phyloP scores from a whole-genome alignment of 768 basidiomycete species.

The Sporobolomyces phaffii region DNA sequence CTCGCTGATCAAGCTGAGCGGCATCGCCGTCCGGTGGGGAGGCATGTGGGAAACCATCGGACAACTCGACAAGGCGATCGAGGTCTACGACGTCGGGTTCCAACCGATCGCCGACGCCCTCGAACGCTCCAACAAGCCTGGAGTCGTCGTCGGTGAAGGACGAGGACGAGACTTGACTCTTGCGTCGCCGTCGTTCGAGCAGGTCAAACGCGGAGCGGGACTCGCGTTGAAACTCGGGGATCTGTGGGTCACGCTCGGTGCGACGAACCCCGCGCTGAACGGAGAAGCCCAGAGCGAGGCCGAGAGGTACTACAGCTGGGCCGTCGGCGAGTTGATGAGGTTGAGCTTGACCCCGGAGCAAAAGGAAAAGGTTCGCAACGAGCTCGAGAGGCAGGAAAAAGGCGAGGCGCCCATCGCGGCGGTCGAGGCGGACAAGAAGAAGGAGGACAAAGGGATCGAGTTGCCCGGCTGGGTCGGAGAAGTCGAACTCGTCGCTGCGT shows the following conservation, averaged over 20 bases:
- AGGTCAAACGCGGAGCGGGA: constrained; percentile 12
- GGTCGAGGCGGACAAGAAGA: not conserved
- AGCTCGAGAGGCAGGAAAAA: not conserved
- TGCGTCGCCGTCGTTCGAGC: not conserved
- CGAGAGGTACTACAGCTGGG: constrained; percentile 34
- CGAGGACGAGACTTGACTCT: too few relatives aligned
- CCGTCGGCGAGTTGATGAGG: constrained; percentile 32
- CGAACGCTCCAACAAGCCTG: not conserved
- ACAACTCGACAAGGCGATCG: constrained; percentile 17
- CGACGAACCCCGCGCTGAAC: not conserved
- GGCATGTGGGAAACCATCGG: constrained; percentile 32
- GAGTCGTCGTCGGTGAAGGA: not conserved
- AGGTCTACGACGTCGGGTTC: constrained; percentile 31
- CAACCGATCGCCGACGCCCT: constrained; percentile 20
- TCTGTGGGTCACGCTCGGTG: constrained; percentile 13
- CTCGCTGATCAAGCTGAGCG: constrained; percentile 16
- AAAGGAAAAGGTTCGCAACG: constrained; percentile 2
- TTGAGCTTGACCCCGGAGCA: constrained; percentile 26
- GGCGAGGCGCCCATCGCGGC: not conserved
- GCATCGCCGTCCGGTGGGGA: constrained; percentile 31
- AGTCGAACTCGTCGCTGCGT: constrained; percentile 30
- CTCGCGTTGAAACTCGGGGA: constrained; percentile 36
- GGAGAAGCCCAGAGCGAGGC: constrained; percentile 20
- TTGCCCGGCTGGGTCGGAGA: constrained; percentile 25
- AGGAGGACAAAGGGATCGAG: not conserved